Evolutionary conservation across 2,329 filamentous ascomycete species (phyloP).

Genomic region (Alternaria novae-zelandiae): DNA sequence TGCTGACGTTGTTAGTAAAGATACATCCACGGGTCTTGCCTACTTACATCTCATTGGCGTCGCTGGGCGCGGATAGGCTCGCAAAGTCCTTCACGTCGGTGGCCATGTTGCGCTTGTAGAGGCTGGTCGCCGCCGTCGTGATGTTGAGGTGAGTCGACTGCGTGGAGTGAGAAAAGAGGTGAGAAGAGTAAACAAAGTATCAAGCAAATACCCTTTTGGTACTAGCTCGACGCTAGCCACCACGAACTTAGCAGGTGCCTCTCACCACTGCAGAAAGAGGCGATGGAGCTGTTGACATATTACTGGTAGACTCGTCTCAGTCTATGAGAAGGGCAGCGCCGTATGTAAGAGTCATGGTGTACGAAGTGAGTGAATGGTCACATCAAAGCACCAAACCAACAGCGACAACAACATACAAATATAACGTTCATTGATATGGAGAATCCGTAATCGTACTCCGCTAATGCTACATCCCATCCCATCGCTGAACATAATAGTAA

Average conservation of each 20-base stretch:
- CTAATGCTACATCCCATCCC: too few species aligned
- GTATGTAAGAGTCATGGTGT: too few species aligned
- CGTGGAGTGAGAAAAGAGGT: neutral
- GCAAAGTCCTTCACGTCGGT: neutral
- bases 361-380: too few species aligned
- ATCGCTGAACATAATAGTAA: too few species aligned
- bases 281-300: neutral
- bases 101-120: neutral
- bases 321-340: too few species aligned
- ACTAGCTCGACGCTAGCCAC: neutral
- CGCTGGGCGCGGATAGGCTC: fast-evolving
- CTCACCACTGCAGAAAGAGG: neutral
- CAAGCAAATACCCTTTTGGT: neutral
- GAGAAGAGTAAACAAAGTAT: neutral
- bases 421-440: too few species aligned
- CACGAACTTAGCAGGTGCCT: neutral
- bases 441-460: neutral
- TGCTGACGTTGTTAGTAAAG: neutral
- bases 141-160: neutral
- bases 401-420: too few species aligned
- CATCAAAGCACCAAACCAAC: too few species aligned
- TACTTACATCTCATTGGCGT: too few species aligned
- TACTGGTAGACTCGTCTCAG: neutral
- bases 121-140: too few species aligned
- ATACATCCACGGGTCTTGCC: too few species aligned